phyloP scores from a whole-genome alignment of 2,329 filamentous ascomycete species.

The Aspergillus sp. region DNA sequence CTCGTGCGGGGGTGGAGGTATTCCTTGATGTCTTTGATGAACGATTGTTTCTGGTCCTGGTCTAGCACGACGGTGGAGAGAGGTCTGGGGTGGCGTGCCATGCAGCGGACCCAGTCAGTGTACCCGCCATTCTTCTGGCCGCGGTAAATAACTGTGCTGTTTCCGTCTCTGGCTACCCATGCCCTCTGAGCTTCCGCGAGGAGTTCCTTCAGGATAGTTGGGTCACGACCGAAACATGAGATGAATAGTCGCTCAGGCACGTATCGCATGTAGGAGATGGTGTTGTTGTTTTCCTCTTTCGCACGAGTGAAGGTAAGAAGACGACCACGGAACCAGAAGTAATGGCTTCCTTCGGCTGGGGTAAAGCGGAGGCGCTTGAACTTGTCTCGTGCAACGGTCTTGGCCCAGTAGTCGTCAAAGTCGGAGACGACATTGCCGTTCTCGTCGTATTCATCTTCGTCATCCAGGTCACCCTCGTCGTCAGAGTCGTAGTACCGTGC shows the following conservation, averaged over 20 bases:
- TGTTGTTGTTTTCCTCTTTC: slow-evolving; percentile 27
- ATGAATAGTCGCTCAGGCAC: slow-evolving; percentile 36
- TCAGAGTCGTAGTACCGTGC: slow-evolving; percentile 33
- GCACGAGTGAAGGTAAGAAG: slow-evolving; percentile 48
- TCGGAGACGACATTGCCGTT: slow-evolving; percentile 41
- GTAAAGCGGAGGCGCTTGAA: slow-evolving; percentile 56
- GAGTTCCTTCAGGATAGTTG: slow-evolving; percentile 36
- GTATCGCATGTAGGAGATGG: slow-evolving; percentile 14
- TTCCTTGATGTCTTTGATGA: slow-evolving; percentile 58
- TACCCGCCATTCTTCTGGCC: slow-evolving; percentile 28
- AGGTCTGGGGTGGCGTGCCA: slow-evolving; percentile 51
- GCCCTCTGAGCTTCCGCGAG: slow-evolving; percentile 39
- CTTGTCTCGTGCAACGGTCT: slow-evolving; percentile 41
- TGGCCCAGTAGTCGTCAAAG: slow-evolving; percentile 45
- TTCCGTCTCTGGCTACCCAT: slow-evolving; percentile 39
- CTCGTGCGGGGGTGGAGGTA: slow-evolving; percentile 56
- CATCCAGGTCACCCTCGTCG: slow-evolving; percentile 21
- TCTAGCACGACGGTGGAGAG: slow-evolving; percentile 60
- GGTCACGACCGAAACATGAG: slow-evolving; percentile 39
- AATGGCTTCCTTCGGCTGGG: slow-evolving; percentile 66
- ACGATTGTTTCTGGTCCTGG: slow-evolving; percentile 49
- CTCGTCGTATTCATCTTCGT: slow-evolving; percentile 32
- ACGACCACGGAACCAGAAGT: slow-evolving; percentile 66
- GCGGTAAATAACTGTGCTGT: slow-evolving; percentile 43
- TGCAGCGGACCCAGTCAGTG: slow-evolving; percentile 38